These are phyloP conservation scores for Neofusicoccum laricinum DNA, from an alignment of 2,329 filamentous ascomycete species.

Conservation along the genomic window DNA sequence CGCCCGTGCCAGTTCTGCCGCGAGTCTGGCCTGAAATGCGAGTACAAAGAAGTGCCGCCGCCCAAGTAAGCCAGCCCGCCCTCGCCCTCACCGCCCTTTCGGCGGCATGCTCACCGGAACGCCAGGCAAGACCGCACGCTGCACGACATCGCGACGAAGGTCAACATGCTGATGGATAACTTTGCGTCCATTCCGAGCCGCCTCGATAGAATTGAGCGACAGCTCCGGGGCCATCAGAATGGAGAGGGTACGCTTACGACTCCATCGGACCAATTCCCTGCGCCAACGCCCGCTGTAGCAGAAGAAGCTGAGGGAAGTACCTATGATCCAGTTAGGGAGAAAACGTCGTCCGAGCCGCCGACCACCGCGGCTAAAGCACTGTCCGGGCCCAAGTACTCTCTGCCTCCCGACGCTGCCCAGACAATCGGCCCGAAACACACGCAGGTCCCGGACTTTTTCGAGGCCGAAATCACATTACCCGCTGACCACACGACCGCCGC, in stretches of 20 bases:
- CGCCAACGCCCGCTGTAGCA: slow-evolving; percentile 9
- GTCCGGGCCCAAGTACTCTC: slow-evolving; percentile 20
- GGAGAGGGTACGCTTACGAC: slow-evolving; percentile 16
- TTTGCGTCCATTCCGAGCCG: slow-evolving; percentile 12
- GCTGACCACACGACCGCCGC: slow-evolving; percentile 89
- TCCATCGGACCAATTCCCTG: slow-evolving; percentile 17
- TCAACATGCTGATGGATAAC: slow-evolving; percentile 22
- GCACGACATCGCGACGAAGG: slow-evolving; percentile 45
- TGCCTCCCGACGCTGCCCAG: slow-evolving; percentile 21
- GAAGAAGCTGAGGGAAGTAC: slow-evolving; percentile 16
- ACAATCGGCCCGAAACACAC: not conserved
- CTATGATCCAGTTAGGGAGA: slow-evolving; percentile 16
- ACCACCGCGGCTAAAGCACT: not conserved
- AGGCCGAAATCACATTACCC: slow-evolving; percentile 65
- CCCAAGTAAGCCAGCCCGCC: slow-evolving; percentile 68
- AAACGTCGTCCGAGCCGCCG: slow-evolving; percentile 16
- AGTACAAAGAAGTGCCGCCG: slow-evolving; percentile 85
- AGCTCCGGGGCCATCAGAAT: slow-evolving; percentile 15
- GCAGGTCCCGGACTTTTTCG: slow-evolving; percentile 41
- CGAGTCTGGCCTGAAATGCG: slow-evolving; percentile 79
- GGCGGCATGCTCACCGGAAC: slow-evolving; percentile 4
- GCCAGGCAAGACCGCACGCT: slow-evolving; percentile 48
- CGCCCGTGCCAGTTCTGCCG: slow-evolving; percentile 61
- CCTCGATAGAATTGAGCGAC: slow-evolving; percentile 15
- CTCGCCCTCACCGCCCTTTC: slow-evolving; percentile 6